These are phyloP conservation scores for Tripidium arundinaceum DNA, from an alignment of 202 grass and related monocot genomes.

Conservation along the genomic window DNA sequence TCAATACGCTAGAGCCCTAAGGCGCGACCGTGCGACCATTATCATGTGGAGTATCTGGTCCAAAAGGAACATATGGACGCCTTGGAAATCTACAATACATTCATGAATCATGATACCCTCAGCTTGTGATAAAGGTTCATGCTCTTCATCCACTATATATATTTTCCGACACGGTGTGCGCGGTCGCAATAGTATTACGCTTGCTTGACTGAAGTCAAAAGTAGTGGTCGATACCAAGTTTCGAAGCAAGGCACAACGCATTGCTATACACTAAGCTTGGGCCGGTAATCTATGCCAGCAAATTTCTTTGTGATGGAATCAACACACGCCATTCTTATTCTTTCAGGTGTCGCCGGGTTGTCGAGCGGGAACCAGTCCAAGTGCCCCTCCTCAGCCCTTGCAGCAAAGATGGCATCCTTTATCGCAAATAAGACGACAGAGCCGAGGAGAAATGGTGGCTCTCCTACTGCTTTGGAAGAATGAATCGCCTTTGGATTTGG, in stretches of 20 bases:
- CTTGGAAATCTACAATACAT: no score
- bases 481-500: constrained; percentile 76
- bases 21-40: no score
- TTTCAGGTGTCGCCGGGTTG: constrained; percentile 82
- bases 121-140: no score
- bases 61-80: no score
- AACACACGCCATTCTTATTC: constrained; percentile 87
- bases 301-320: constrained; percentile 80
- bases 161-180: neutral
- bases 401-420: constrained; percentile 66
- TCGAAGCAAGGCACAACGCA: no score
- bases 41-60: no score
- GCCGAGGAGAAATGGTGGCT: constrained; percentile 92
- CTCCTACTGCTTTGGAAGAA: constrained; percentile 93
- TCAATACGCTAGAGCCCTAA: no score
- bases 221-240: neutral
- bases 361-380: constrained; percentile 74
- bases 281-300: constrained; percentile 49
- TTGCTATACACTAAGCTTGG: constrained; percentile 83
- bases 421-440: constrained; percentile 78
- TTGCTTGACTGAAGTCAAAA: neutral
- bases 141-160: no score
- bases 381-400: constrained; percentile 65
- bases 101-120: no score
- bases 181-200: neutral